These are phyloP conservation scores for Rutstroemia sp. DNA, from an alignment of 2,329 filamentous ascomycete genomes.

Conservation along the genomic window DNA sequence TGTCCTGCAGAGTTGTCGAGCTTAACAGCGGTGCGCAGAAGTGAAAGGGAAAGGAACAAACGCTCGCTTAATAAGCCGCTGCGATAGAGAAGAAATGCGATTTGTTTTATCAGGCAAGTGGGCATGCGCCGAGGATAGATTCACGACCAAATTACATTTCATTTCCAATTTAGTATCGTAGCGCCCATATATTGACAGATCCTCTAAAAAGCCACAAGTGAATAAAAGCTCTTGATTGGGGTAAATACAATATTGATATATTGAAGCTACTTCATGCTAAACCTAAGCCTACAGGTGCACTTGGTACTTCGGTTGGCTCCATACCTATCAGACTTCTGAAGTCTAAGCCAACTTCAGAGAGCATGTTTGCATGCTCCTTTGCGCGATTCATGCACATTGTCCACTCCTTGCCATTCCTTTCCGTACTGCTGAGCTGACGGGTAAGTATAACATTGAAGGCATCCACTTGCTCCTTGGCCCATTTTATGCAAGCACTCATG, in stretches of 20 bases:
- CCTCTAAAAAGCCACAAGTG: neutral
- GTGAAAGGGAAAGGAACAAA: constrained; percentile 8
- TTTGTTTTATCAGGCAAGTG: constrained; percentile 5
- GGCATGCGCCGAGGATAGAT: neutral
- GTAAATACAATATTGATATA: neutral
- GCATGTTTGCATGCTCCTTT: constrained; percentile 68
- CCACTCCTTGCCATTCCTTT: constrained; percentile 70
- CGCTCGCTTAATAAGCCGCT: constrained; percentile 8
- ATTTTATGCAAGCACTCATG: constrained; percentile 93
- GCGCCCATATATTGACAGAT: neutral
- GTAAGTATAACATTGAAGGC: constrained; percentile 78
- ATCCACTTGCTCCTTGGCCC: constrained; percentile 94
- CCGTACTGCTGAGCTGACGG: constrained; percentile 80
- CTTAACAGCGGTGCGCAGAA: constrained; percentile 8
- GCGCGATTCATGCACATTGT: constrained; percentile 76
- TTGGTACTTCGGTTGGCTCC: constrained; percentile 29
- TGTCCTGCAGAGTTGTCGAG: constrained; percentile 2
- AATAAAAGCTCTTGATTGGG: neutral
- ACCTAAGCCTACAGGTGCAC: constrained; percentile 35
- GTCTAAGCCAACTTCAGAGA: constrained; percentile 82
- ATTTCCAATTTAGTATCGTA: neutral
- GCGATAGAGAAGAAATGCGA: neutral
- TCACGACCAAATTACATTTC: too few species aligned
- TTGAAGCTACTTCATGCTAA: constrained; percentile 11
- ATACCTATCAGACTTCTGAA: constrained; percentile 75